A percentile compares a stretch with the other conserved stretches of the same genome.
phyloP scores from a whole-genome alignment of 108 stramenopile genomes.

The Poteriospumella lacustris region DNA sequence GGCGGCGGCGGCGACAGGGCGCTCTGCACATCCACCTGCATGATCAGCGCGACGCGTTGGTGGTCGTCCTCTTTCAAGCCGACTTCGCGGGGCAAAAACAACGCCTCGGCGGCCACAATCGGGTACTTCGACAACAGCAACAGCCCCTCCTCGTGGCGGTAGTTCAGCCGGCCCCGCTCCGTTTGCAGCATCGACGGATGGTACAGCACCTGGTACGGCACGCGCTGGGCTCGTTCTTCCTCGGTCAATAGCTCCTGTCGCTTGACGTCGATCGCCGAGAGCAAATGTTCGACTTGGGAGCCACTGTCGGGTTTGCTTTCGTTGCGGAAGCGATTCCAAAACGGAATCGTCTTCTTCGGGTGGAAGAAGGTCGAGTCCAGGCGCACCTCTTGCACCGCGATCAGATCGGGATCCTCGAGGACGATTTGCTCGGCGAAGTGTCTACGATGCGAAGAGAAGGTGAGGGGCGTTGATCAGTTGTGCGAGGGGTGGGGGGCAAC shows the following conservation, averaged over 20 bases:
- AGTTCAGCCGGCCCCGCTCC: no score
- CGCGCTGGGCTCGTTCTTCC: no score
- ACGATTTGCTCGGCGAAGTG: slow-evolving; percentile 15
- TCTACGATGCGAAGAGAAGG: background rate
- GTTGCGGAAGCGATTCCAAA: background rate
- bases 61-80: no score
- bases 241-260: no score
- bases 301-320: background rate
- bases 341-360: background rate
- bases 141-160: slow-evolving; percentile 16
- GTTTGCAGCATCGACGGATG: no score
- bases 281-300: slow-evolving; percentile 1
- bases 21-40: no score
- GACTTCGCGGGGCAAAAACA: slow-evolving; percentile 22
- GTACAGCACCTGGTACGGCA: no score
- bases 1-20: no score
- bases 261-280: background rate
- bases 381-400: slow-evolving; percentile 24
- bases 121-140: background rate
- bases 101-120: background rate
- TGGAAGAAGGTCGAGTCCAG: slow-evolving; percentile 4
- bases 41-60: no score
- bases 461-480: background rate
- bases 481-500: background rate
- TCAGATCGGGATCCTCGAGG: slow-evolving; percentile 18